Evolutionary conservation across 1,284 basidiomycete genomes (phyloP).

Genomic region (Pseudozyma flocculosa): DNA sequence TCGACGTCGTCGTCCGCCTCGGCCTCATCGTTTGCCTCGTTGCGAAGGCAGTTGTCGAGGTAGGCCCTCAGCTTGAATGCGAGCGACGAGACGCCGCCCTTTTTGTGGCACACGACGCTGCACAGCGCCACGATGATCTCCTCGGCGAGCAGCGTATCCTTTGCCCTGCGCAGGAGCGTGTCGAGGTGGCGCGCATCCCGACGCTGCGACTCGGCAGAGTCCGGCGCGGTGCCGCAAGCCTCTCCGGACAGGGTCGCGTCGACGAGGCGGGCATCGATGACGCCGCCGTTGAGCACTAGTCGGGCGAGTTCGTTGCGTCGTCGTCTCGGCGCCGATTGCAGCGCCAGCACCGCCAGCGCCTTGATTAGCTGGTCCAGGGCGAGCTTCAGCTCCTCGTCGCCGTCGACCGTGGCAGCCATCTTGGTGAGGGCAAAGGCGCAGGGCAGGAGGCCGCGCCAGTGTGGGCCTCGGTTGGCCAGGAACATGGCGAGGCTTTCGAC

Average conservation of each 20-base stretch:
- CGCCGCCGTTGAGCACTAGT: constrained; percentile 2
- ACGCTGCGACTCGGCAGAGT: not conserved
- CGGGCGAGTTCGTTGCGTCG: constrained; percentile 9
- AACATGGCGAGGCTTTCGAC: constrained; percentile 27
- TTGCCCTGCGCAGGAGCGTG: constrained; percentile 5
- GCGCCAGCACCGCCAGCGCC: constrained; percentile 10
- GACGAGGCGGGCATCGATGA: constrained; percentile 1
- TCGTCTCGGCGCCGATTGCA: constrained; percentile 12
- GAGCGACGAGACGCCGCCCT: constrained; percentile 16
- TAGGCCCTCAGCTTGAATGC: constrained; percentile 15
- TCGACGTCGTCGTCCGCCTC: constrained; percentile 4
- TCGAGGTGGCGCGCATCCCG: constrained; percentile 5
- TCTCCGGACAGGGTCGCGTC: too few relatives aligned
- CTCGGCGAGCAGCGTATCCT: constrained; percentile 8
- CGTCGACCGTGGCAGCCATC: too few relatives aligned
- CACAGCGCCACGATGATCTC: constrained; percentile 20
- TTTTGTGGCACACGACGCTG: constrained; percentile 27
- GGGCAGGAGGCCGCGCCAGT: constrained; percentile 25
- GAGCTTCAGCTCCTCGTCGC: not conserved
- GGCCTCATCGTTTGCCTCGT: not conserved
- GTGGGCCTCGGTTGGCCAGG: constrained; percentile 15
- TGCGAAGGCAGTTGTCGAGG: constrained; percentile 8
- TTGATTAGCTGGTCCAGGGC: constrained; percentile 11
- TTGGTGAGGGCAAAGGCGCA: constrained; percentile 11
- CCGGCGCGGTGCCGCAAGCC: too few relatives aligned